Evolutionary conservation across 1,284 basidiomycete genomes (phyloP), one percentile per base, ranked within the genome.

Genomic region (Agroathelia rolfsii): DNA sequence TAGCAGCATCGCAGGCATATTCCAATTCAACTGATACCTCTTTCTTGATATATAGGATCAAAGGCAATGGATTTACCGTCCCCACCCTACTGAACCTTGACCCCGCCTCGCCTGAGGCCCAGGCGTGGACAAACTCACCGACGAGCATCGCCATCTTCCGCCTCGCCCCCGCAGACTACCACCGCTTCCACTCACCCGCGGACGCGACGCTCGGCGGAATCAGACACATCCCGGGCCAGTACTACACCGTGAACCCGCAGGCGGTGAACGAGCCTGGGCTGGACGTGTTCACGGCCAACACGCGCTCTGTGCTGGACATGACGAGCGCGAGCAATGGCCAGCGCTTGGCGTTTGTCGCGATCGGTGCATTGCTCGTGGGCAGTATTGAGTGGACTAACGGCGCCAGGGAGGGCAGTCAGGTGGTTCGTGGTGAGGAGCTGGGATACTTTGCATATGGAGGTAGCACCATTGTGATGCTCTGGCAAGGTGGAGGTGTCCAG

Each of bases 151-250:
- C 76, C 0, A 72, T 79, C 38, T 86, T 85, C 59, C 68, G 82
- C 13, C 67, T 87, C 11, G 83, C 84, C 0, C 86, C 84, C 0
- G 73, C 78, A 22, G 87, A 90, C 50, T 90, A 89, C 46, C 86
- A 89, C 49, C 73, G 86, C 14, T 90, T 86, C 66, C 87, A 90
- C 47, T 72, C 72, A 17, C 86, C 85, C 1, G 63, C 80, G 15
- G 74, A 80, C 35, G 81, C 69, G 13, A 64, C 58, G 15, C 16
- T 59, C 3, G 63, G 61, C 12, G 61, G 66, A n/a, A 53, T 66
- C 3, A 62, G 56, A 3, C 58, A 70, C 35, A 59, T 82, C 4
- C 55, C 62, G 0, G 72, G 74, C 3, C 61, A 75, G 38, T 42
- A 57, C 13, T 58, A 59, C 43, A 50, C 47, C 61, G 78, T 81